These are phyloP conservation scores for Mangifera indica DNA, from an alignment of 345 rosid species.

Conservation along the genomic window DNA sequence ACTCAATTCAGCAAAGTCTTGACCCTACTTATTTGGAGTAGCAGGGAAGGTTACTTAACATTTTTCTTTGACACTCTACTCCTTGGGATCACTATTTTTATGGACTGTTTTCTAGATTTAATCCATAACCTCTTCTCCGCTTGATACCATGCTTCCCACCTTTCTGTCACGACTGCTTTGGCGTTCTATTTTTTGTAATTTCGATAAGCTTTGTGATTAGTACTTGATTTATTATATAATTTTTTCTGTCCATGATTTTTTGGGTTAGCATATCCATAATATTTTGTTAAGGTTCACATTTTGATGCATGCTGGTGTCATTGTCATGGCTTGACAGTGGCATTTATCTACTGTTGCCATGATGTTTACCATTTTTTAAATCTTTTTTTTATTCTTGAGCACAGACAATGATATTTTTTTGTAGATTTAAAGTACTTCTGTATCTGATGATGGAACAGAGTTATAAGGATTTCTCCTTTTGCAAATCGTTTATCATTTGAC, in stretches of 20 bases:
- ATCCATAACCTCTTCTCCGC: background rate
- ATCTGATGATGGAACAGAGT: conserved; percentile 57
- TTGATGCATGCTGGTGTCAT: background rate
- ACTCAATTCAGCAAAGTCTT: background rate
- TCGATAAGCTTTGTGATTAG: background rate
- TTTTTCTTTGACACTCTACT: background rate
- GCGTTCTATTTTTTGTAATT: background rate
- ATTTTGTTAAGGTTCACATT: conserved; percentile 4
- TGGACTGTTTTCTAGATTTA: background rate
- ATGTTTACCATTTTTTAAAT: background rate
- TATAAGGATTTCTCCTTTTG: conserved; percentile 96
- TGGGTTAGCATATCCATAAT: background rate
- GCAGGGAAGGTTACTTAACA: background rate
- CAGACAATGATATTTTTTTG: conserved; percentile 6
- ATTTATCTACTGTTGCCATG: background rate
- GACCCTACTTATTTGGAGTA: background rate
- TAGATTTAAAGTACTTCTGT: conserved; percentile 7
- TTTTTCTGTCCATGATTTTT: background rate
- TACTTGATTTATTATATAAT: background rate
- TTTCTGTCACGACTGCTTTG: background rate
- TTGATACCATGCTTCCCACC: background rate
- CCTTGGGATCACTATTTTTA: background rate
- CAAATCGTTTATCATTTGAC: conserved; percentile 94
- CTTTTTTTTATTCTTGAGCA: background rate
- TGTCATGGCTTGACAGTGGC: background rate